Evolutionary conservation across 352 stramenopile species (phyloP), one percentile per base, ranked within the genome.

Genomic region (Phytophthora sp.): DNA sequence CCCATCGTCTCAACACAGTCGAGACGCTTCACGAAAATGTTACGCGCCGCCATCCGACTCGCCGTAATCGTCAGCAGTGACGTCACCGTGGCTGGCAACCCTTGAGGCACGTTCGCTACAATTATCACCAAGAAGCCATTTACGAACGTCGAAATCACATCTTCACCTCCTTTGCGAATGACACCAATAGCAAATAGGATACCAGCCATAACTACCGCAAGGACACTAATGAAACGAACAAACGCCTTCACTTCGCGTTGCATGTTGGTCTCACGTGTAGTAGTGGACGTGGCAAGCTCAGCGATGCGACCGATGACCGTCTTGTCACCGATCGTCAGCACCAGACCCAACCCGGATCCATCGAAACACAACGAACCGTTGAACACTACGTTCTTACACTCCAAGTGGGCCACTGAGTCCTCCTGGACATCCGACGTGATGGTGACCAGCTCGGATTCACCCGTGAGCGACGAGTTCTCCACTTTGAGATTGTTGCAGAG

Each of bases 1-100:
- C 89, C 92, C 51, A 98, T 76, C 11, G 94, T 92, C 66, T 98
- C 87, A 46, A 98, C 94, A 23, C 91, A 92, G 26, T 89, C 85
- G 1, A 98, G 56, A 2, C 90, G 73, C 46, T 92, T 92, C 12
- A 98, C 91, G 50, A 98, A 97, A 41, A 93, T 87, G 52, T 91
- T 94, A 44, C 90, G 76, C 18, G 88, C 71, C 4, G 79, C 79
- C 53, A 98, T 82, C 30, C 78, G 82, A 56, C 76, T 85, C 2
- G 90, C 89, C 7, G 90, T 93, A 59, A 98, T 86, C 2, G 92
- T 94, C 18, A 98, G 69, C 27, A 91, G 79, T 9, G 89, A 96
- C 18, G 79, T 89, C 12, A 98, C 91, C 0, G 94, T 94, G 2
- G 97, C 87, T 16, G 92, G 94, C 41, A 98, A 91, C 36, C 80